Conservation (phyloP, 2,329 filamentous ascomycete genomes). For the Grosmannia serpens region DNA sequence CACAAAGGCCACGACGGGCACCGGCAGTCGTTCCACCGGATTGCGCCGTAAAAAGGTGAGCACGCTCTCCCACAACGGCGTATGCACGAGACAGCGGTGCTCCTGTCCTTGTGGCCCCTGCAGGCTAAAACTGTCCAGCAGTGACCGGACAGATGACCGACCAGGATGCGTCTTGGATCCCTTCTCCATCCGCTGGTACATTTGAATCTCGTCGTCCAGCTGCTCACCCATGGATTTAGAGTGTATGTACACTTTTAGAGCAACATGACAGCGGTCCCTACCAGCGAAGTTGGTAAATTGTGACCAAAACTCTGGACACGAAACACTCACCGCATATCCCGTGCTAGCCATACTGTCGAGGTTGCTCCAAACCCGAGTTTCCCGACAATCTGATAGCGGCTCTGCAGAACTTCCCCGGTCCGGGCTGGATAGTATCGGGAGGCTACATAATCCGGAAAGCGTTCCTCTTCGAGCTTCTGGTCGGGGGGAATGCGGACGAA, state of each 20-base stretch:
- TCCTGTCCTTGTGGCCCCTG: too few species aligned
- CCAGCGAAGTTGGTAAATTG: neutral
- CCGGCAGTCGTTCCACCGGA: too few species aligned
- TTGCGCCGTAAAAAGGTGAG: too few species aligned
- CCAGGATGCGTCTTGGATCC: neutral
- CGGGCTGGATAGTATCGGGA: neutral
- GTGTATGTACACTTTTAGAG: neutral
- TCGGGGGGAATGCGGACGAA: too few species aligned
- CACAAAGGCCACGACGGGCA: too few species aligned
- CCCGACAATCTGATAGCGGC: neutral
- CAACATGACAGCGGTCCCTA: neutral
- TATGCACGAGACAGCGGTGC: too few species aligned
- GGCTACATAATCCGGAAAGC: neutral
- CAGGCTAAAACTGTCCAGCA: too few species aligned
- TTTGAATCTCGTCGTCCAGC: neutral
- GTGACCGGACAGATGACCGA: neutral
- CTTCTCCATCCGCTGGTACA: neutral
- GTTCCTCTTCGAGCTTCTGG: neutral
- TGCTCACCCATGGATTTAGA: neutral
- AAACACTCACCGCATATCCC: neutral
- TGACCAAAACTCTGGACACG: neutral
- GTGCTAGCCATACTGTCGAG: neutral
- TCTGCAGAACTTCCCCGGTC: neutral
- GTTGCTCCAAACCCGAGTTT: neutral
- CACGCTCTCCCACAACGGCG: too few species aligned